Evolutionary conservation across 2,329 filamentous ascomycete genomes (phyloP), one percentile per base, ranked within the genome.

Genomic region (Cordyceps cicadae): DNA sequence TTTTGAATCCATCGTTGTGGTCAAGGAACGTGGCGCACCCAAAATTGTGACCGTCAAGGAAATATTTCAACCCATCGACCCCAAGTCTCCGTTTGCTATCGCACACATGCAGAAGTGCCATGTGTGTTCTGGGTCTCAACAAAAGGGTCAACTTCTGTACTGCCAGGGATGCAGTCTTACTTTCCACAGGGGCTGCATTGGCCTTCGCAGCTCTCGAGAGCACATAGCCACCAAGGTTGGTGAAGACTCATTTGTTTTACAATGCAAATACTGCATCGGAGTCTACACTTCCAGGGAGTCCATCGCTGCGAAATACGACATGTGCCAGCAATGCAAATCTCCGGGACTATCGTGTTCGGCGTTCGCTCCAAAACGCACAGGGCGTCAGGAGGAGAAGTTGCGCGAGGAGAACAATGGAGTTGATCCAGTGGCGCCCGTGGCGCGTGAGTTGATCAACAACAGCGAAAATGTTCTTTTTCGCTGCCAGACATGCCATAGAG

Each of bases 161-260:
- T 99, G 94, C 67, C 95, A 99, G 74, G 94, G 94, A 34, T 99
- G 94, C 71, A 91, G 87, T 2, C 79, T 87, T 53, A 81, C 89
- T 0, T 96, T 91, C 66, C 94, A 99, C 74, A 90, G 89, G 71
- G 76, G 76, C 46, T 99, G 94, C 69, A 79, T 99, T 32, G 92
- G 93, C 1, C 78, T 81, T 54, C 84, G 94, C 54, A 83, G 81
- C 56, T 77, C 72, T 14, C 83, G 94, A 63, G 91, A 96, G n/a
- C 94, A 97, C 71, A 76, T 94, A 41, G 90, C 90, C 11, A 97
- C 92, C 26, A 99, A 97, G 71, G 74, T 97, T 57, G 86, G 79
- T 2, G 78, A 87, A 1, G 85, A 87, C 2, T 75, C 87, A 43
- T 97, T 96, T 67, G 87, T 99, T 17, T 76, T 99, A 45, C 94